These are phyloP conservation scores for Colletotrichum sansevieriae DNA, from an alignment of 2,329 filamentous ascomycete species.

Conservation along the genomic window DNA sequence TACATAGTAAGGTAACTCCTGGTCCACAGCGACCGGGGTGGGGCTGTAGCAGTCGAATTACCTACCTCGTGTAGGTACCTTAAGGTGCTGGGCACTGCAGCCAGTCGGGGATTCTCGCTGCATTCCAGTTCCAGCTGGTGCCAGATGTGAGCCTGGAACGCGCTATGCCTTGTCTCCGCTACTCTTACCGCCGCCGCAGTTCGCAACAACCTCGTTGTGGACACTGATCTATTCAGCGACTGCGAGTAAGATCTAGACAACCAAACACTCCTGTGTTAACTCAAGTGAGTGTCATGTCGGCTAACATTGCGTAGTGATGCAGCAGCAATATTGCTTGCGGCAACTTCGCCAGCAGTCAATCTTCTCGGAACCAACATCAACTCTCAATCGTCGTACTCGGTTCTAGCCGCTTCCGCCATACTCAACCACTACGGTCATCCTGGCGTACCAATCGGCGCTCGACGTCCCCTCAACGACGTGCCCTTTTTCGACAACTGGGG, in stretches of 20 bases:
- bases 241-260: constrained; percentile 53
- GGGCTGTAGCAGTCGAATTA: no score
- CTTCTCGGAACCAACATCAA: constrained; percentile 59
- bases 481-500: constrained; percentile 59
- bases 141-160: neutral
- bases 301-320: constrained; percentile 51
- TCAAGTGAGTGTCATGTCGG: no score
- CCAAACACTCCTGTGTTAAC: no score
- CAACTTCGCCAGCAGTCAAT: constrained; percentile 52
- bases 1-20: no score
- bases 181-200: neutral
- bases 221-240: constrained; percentile 62
- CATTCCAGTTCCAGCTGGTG: neutral
- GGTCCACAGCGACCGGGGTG: no score
- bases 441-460: constrained; percentile 53
- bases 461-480: constrained; percentile 55
- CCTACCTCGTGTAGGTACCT: no score
- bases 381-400: constrained; percentile 56
- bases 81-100: no score
- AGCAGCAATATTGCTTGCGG: constrained; percentile 56
- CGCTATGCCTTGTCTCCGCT: rapidly evolving
- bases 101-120: no score
- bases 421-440: constrained; percentile 55
- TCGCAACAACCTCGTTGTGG: constrained; percentile 57
- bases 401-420: constrained; percentile 55